Conservation (phyloP, 176 grass and related monocot species). For the Raddia guianensis region DNA sequence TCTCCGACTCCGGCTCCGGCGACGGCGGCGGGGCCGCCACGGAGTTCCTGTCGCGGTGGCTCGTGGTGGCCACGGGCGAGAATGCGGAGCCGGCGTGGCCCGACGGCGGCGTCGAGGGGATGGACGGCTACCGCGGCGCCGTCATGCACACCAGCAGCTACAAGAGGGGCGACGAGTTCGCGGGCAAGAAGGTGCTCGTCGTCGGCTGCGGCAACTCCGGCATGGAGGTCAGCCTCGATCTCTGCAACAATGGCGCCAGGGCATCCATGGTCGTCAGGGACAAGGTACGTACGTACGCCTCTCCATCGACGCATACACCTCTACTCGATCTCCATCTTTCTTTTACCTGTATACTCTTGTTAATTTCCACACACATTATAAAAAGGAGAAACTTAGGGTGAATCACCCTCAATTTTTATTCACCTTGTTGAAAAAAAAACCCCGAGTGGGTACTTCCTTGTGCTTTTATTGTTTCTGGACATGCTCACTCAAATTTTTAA, state of each 20-base stretch:
- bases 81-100: conserved; percentile 71
- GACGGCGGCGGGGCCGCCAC: neutral
- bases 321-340: neutral
- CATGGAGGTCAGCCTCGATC: conserved; percentile 96
- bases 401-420: no score
- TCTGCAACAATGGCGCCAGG: conserved; percentile 74
- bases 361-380: neutral
- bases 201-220: conserved; percentile 92
- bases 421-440: no score
- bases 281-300: conserved; percentile 48
- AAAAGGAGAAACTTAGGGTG: no score
- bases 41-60: conserved; percentile 82
- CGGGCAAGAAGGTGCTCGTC: conserved; percentile 76
- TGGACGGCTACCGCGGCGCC: conserved; percentile 42
- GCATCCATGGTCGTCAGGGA: conserved; percentile 85
- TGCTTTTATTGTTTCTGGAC: no score
- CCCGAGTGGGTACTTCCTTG: no score
- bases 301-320: neutral
- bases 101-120: conserved; percentile 27
- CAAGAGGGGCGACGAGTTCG: conserved; percentile 66
- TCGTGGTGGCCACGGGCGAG: conserved; percentile 86
- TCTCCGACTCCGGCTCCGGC: neutral
- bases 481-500: no score
- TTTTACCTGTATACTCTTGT: conserved; percentile 8
- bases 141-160: conserved; percentile 79